Evolutionary conservation across 768 basidiomycete species (phyloP).

Genomic region (Lentinula sp.): DNA sequence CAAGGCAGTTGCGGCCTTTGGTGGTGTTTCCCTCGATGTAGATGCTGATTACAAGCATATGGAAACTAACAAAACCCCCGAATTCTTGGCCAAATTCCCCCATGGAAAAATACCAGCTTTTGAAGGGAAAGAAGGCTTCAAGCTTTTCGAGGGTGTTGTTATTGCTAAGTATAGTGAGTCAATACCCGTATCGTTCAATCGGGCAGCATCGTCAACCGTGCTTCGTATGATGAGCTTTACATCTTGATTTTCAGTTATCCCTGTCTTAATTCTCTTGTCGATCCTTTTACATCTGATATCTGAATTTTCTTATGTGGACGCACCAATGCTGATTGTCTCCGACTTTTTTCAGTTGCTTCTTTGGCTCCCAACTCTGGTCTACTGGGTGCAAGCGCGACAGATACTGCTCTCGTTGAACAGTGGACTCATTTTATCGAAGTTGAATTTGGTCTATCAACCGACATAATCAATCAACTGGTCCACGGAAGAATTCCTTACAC

Average conservation of each 20-base stretch:
- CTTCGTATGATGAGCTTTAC: constrained; percentile 29
- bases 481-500: constrained; percentile 59
- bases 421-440: constrained; percentile 75
- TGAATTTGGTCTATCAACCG: constrained; percentile 43
- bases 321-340: constrained; percentile 12
- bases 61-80: constrained; percentile 65
- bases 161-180: constrained; percentile 89
- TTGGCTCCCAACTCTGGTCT: constrained; percentile 76
- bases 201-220: not conserved
- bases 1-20: constrained; percentile 52
- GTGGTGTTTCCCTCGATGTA: constrained; percentile 49
- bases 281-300: constrained; percentile 30
- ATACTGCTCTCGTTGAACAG: constrained; percentile 75
- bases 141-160: constrained; percentile 68
- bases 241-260: constrained; percentile 54
- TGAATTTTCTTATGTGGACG: constrained; percentile 18
- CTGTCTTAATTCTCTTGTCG: constrained; percentile 64
- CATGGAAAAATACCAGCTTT: constrained; percentile 82
- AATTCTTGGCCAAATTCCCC: constrained; percentile 65
- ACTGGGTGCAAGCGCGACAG: constrained; percentile 57
- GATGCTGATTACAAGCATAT: constrained; percentile 48
- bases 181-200: not conserved
- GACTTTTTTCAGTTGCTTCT: constrained; percentile 52
- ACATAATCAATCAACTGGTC: constrained; percentile 36
- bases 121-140: constrained; percentile 72